These are phyloP conservation scores for Diaporthe sp. DNA, from an alignment of 2,329 filamentous ascomycete species.

Conservation along the genomic window DNA sequence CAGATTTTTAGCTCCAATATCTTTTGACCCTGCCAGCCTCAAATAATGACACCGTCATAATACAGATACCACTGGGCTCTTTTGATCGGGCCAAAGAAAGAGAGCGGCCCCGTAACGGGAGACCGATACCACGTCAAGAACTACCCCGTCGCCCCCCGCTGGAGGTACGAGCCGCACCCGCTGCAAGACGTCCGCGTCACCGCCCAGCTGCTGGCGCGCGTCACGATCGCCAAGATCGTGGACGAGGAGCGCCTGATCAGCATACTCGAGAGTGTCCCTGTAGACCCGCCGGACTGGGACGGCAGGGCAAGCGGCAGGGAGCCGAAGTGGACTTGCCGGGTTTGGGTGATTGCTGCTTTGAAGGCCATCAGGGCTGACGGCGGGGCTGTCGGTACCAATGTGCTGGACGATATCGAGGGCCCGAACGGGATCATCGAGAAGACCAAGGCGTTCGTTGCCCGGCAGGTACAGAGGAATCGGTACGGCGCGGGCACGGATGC, in stretches of 20 bases:
- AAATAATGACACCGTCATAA: background rate
- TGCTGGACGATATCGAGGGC: conserved; percentile 8
- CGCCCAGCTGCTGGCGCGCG: background rate
- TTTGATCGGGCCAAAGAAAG: background rate
- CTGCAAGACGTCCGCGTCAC: conserved; percentile 5
- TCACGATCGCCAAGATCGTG: conserved; percentile 3
- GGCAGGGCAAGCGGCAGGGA: background rate
- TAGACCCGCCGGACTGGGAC: conserved; percentile 1
- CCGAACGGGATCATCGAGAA: background rate
- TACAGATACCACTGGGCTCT: conserved; percentile 24
- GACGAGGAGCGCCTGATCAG: conserved; percentile 1
- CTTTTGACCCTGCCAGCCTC: too few species aligned
- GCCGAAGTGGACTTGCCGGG: conserved; percentile 22
- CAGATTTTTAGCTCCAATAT: too few species aligned
- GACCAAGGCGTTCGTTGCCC: conserved; percentile 12
- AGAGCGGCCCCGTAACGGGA: background rate
- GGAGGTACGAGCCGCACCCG: background rate
- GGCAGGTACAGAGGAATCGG: background rate
- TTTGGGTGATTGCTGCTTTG: conserved; percentile 12
- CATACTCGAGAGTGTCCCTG: background rate
- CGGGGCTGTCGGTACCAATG: background rate
- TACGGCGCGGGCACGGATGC: background rate
- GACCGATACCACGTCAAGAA: conserved; percentile 21
- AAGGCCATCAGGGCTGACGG: background rate
- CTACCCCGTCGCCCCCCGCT: background rate